Evolutionary conservation across 768 basidiomycete species (phyloP), one percentile per base, ranked within the genome.

Genomic region (Neoboletus brunneissimus): DNA sequence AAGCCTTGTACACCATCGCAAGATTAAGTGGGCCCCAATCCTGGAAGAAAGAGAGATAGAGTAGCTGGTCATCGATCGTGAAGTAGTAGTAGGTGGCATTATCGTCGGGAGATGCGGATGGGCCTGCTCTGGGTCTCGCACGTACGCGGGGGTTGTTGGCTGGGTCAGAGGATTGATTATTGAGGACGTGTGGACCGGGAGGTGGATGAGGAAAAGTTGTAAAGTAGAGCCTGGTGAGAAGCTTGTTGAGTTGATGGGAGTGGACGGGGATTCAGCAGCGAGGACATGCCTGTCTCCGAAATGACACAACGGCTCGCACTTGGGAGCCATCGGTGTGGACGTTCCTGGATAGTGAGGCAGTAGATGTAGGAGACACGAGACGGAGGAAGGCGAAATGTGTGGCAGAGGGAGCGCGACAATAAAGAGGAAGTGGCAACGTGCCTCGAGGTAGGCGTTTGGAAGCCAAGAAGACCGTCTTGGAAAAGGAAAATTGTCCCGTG

Each of bases 1-100:
- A 95, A 31, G 86, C 89, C 73, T 89, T 92, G 77, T 92, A 94
- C 32, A 94, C 89, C 89, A 90, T 91, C n/a, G 89, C 87, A 38
- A 94, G 79, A 69, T 94, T 94, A 52, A 94, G 78, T 31, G 94
- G 94, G 15, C 94, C 94, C 87, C 91, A 95, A 72, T 97, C 94
- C 70, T 93, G 87, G 71, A 89, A 95, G 81, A 97, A 97, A 32
- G 89, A 91, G 61, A 94, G 82, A 76, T 97, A 97, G 63, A 89
- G 81, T 37, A 97, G 81, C 62, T 93, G 89, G 78, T 94, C 88
- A 73, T 97, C 94, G 75, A 96, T 84, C 54, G 89, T 91, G 77
- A 96, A 94, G 75, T 88, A 96, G 75, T 91, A 91, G 72, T 91
- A 91, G 51, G 81, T 79, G 54, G 87, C 83, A 60, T 83, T 79